Base-by-base conservation (phyloP, 2,329 filamentous ascomycete genomes). In the Aspergillus spinulosporus region DNA sequence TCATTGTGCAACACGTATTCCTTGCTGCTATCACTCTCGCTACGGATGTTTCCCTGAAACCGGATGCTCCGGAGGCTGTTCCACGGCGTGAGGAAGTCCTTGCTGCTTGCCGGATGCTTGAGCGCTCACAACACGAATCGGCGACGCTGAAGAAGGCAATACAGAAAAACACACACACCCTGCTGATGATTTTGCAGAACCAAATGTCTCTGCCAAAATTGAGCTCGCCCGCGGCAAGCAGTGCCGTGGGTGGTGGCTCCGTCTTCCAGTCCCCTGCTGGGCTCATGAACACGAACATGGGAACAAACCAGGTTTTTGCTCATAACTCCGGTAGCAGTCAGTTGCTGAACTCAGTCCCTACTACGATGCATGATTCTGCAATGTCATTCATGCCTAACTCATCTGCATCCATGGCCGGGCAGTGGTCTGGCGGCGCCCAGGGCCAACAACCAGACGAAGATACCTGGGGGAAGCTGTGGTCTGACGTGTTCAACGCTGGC, bases 11-110 rank as follows among this genome's bases (percentile, higher is more conserved):
- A 7, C 66, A 68, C 52, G 52, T 63, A 7, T 63, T 65, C 36
- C 57, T 60, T 12, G 66, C 66, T 2, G 66, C 64, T 5, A 29
- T 68, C 5, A 62, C 63, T 9, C 43, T 68, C 3, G 64, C 62
- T 4, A 64, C 63, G 42, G 64, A 67, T 32, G 62, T 65, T 4
- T 66, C 64, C 1, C 59, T 68, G 34, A 59, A 62, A 9, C 59
- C 59, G 1, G 36, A 48, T 3, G 59, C 62, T 6, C 60, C 59
- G 7, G 59, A 65, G 9, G 60, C 58, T 0, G 58, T 58, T 5
- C 32, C 51, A 39, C 55, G 50, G 8, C 63, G 64, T 46, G 47
- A 52, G 1, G 34, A 54, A 15, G 49, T 58, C 1, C 31, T 50
- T 8, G 52, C 49, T 8, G 56, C 56, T 3, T 54, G 31, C 42